Base-by-base conservation (phyloP, 495 filamentous ascomycete species). In the Aspergillus sclerotioniger region DNA sequence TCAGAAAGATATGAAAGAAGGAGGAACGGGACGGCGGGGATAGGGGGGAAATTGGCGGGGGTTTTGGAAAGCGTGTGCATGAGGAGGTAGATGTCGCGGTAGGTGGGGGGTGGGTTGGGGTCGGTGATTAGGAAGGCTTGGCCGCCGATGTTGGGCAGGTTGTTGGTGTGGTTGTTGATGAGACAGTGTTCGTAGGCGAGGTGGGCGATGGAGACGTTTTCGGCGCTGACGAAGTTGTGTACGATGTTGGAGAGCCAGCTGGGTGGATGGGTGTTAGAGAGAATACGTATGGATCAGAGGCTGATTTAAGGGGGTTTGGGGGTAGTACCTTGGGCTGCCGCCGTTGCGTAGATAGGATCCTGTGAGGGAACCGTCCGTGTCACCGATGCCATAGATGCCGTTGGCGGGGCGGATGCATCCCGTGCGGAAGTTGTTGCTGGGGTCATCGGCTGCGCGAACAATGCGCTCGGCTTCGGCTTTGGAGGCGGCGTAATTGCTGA, bases 171-270 rank as follows among this genome's bases (percentile, higher is more conserved):
- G 69, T 62, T 80, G 65, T 62, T 76, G 65, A 66, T 70, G 2
- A 86, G 75, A 3, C 81, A 80, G 17, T 80, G 76, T 59, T 86
- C 83, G 46, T 83, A 80, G n/a, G 82, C 66, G n/a, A 86, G 69
- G 50, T 86, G 83, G 4, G 81, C 81, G 54, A 84, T 67, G 1
- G 81, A 80, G 19, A 81, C 79, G 63, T 86, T 84, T 55, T 78
- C 76, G 32, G 80, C 81, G 57, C 84, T 81, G 33, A 81, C 79
- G 45, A 84, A 84, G 60, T 71, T 79, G 58, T 86, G 82, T 2
- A 80, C 71, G n/a, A 81, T 69, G 28, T 75, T 69, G 8, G 59
- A 56, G 1, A 72, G 69, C 82, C 81, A 86, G 29, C 76, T 78
- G 61, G 62, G 58, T n/a, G n/a, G n/a, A n/a, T n/a, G 10, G 56